These are phyloP conservation scores for Solanum bulbocastanum DNA, from an alignment of 257 asterid genomes.

Conservation along the genomic window DNA sequence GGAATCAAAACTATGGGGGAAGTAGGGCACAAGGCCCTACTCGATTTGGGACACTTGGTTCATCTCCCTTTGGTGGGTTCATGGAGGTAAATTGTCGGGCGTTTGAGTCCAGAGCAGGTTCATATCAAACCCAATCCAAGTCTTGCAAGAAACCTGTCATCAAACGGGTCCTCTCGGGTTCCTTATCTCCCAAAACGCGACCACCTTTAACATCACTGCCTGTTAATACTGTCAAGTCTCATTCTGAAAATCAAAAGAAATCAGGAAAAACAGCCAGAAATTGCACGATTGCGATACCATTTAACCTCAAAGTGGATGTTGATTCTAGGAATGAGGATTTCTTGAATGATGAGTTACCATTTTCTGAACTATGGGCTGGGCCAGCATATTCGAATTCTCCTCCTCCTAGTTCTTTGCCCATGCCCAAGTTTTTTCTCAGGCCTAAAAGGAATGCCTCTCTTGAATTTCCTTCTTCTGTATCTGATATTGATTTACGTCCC, in stretches of 20 bases:
- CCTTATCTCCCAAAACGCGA: slow-evolving; percentile 29
- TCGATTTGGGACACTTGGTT: slow-evolving; percentile 25
- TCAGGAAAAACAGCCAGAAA: slow-evolving; percentile 20
- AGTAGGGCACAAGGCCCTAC: slow-evolving; percentile 12
- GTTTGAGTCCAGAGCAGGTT: slow-evolving; percentile 42
- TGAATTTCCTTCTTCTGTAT: slow-evolving; percentile 36
- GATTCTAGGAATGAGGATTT: neutral
- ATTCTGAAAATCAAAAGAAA: slow-evolving; percentile 16
- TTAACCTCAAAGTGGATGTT: slow-evolving; percentile 21
- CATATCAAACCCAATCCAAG: slow-evolving; percentile 35
- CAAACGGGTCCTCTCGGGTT: slow-evolving; percentile 4
- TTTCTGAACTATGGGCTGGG: slow-evolving; percentile 94
- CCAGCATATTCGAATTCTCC: slow-evolving; percentile 92
- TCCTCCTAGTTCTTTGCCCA: slow-evolving; percentile 88
- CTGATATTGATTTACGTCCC: slow-evolving; percentile 34
- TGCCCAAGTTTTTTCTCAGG: slow-evolving; percentile 65
- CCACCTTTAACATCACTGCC: slow-evolving; percentile 20
- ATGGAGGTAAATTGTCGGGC: slow-evolving; percentile 29
- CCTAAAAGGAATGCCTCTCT: slow-evolving; percentile 72
- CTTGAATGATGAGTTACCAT: slow-evolving; percentile 16
- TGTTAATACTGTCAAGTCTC: neutral
- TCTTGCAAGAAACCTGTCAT: slow-evolving; percentile 1
- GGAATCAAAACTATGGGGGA: slow-evolving; percentile 37
- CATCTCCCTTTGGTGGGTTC: slow-evolving; percentile 20
- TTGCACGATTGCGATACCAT: slow-evolving; percentile 23